These are phyloP conservation scores for Zelopaecilomyces penicillatus DNA, from an alignment of 2,329 filamentous ascomycete genomes.

Conservation along the genomic window DNA sequence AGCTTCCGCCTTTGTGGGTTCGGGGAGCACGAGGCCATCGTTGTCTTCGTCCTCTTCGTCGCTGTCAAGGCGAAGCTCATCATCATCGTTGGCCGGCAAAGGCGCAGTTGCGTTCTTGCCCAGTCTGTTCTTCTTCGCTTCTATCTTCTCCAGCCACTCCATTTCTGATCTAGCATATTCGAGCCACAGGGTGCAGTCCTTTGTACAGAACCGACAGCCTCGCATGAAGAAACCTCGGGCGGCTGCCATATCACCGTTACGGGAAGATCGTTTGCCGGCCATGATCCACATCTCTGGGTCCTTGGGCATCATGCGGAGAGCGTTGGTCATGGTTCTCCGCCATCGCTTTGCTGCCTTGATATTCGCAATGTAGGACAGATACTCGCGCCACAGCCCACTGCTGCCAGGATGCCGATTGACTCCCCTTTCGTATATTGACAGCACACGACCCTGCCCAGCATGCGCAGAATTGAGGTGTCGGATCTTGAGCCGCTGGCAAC, in stretches of 20 bases:
- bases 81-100: constrained; percentile 40
- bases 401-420: constrained; percentile 79
- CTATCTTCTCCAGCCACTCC: constrained; percentile 79
- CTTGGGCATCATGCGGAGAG: constrained; percentile 76
- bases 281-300: constrained; percentile 81
- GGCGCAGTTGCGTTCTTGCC: constrained; percentile 19
- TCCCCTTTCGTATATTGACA: constrained; percentile 81
- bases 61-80: constrained; percentile 34
- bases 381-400: constrained; percentile 78
- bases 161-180: constrained; percentile 89
- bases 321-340: constrained; percentile 55
- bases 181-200: constrained; percentile 66
- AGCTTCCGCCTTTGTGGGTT: constrained; percentile 31
- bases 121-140: constrained; percentile 54
- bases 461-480: constrained; percentile 57
- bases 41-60: constrained; percentile 39
- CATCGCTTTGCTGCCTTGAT: constrained; percentile 59
- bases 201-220: constrained; percentile 81
- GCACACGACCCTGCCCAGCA: constrained; percentile 71
- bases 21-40: constrained; percentile 35
- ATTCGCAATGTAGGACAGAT: constrained; percentile 70
- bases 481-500: constrained; percentile 72
- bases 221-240: constrained; percentile 81
- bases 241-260: constrained; percentile 76
- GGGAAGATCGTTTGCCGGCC: constrained; percentile 69